Percentiles rank a stretch among this genome's conserved stretches.
Evolutionary conservation across 1,139 yeast genomes (phyloP).

Genomic region (Magnusiomyces paraingens): DNA sequence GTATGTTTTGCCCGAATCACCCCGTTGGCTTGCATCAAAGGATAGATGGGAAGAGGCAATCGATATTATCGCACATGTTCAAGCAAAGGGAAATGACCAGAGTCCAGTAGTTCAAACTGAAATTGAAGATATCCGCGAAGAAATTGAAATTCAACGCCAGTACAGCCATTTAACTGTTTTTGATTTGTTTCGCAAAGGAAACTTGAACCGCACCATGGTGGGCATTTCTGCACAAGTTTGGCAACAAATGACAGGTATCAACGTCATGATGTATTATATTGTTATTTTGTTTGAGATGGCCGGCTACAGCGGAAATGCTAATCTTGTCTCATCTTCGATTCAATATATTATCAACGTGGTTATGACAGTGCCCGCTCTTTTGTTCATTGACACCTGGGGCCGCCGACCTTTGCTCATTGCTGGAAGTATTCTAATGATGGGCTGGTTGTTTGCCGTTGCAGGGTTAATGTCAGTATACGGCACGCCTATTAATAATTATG

Average conservation of each 20-base stretch:
- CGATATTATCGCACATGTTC: conserved; percentile 43
- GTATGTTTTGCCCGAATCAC: conserved; percentile 61
- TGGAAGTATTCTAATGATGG: conserved; percentile 42
- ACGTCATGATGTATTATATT: conserved; percentile 50
- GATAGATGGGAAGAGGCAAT: conserved; percentile 63
- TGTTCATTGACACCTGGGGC: conserved; percentile 47
- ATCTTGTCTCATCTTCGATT: conserved; percentile 49
- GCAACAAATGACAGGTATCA: conserved; percentile 69
- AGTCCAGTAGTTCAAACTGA: conserved; percentile 52
- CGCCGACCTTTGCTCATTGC: conserved; percentile 42
- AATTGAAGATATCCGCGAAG: conserved; percentile 52
- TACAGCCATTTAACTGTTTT: conserved; percentile 31
- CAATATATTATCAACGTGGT: conserved; percentile 47
- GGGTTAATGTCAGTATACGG: conserved; percentile 42
- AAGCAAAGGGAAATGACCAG: conserved; percentile 49
- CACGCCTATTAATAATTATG: conserved; percentile 31
- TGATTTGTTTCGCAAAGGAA: conserved; percentile 45
- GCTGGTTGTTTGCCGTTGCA: conserved; percentile 40
- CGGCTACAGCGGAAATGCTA: conserved; percentile 30
- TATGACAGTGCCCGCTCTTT: conserved; percentile 39
- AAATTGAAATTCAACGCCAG: conserved; percentile 27
- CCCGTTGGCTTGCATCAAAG: conserved; percentile 62
- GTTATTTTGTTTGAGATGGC: conserved; percentile 38
- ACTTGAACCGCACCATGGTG: conserved; percentile 44
- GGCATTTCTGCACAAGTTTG: conserved; percentile 60